These are phyloP conservation scores for Penicillium longicatenatum DNA, from an alignment of 495 filamentous ascomycete species.

Conservation along the genomic window DNA sequence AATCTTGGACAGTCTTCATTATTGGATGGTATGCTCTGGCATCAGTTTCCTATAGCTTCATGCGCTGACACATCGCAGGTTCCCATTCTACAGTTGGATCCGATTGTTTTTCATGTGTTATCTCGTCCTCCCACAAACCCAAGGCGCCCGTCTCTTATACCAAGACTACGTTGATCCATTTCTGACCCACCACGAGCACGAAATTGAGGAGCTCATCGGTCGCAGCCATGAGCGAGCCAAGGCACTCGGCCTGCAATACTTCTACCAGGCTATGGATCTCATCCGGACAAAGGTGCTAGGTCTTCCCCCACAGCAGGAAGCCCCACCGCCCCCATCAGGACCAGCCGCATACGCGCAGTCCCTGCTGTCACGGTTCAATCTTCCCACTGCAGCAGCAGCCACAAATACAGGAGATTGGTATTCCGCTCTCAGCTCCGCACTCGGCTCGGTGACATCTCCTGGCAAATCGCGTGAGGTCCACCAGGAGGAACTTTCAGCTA, in stretches of 20 bases:
- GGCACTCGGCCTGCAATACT: conserved; percentile 75
- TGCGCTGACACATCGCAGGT: conserved; percentile 45
- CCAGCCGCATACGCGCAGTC: conserved; percentile 71
- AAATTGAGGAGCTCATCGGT: conserved; percentile 90
- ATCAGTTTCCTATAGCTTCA: background rate
- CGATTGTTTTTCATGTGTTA: conserved; percentile 87
- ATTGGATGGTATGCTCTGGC: conserved; percentile 66
- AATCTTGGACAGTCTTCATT: conserved; percentile 85
- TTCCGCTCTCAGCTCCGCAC: conserved; percentile 63
- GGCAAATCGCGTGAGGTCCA: conserved; percentile 50
- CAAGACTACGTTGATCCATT: conserved; percentile 83
- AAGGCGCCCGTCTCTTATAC: conserved; percentile 86
- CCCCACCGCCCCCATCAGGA: conserved; percentile 51
- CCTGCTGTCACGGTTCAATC: conserved; percentile 80
- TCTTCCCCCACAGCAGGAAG: conserved; percentile 57
- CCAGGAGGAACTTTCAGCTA: conserved; percentile 55
- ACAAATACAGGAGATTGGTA: conserved; percentile 62
- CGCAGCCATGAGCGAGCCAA: conserved; percentile 77
- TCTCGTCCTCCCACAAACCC: conserved; percentile 95
- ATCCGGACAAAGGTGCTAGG: conserved; percentile 74
- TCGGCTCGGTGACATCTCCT: conserved; percentile 51
- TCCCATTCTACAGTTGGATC: conserved; percentile 94
- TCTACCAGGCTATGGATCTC: conserved; percentile 76
- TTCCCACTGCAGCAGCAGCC: conserved; percentile 55
- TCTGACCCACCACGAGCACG: conserved; percentile 79